Percentiles rank a stretch among this genome's conserved stretches.
Evolutionary conservation across 2,329 filamentous ascomycete genomes (phyloP).

Genomic region (Aciculosporium take): DNA sequence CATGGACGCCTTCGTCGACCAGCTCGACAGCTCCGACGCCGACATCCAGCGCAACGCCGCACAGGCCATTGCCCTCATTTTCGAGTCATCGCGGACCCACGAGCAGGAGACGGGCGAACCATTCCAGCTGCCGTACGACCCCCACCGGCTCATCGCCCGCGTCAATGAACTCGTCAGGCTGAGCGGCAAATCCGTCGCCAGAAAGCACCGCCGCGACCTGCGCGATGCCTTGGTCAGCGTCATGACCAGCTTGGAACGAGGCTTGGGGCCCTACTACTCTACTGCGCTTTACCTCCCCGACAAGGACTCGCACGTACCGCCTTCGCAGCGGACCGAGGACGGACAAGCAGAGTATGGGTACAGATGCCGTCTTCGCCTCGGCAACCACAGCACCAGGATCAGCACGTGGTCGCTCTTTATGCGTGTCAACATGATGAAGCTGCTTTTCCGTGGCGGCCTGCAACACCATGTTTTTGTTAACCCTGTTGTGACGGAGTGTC

Average conservation of each 20-base stretch:
- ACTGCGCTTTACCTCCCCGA: slow-evolving; percentile 27
- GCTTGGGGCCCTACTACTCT: slow-evolving; percentile 40
- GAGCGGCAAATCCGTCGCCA: slow-evolving; percentile 35
- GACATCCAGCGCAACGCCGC: slow-evolving; percentile 65
- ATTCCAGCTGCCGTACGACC: slow-evolving; percentile 36
- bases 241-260: slow-evolving; percentile 38
- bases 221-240: slow-evolving; percentile 36
- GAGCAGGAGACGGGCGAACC: slow-evolving; percentile 35
- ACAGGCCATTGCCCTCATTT: slow-evolving; percentile 68
- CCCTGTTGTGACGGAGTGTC: slow-evolving; percentile 23
- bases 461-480: slow-evolving; percentile 24
- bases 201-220: slow-evolving; percentile 32
- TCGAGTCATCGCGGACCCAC: slow-evolving; percentile 49
- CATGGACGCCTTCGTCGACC: slow-evolving; percentile 70
- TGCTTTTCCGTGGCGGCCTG: slow-evolving; percentile 31
- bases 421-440: slow-evolving; percentile 33
- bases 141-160: slow-evolving; percentile 31
- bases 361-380: slow-evolving; percentile 34
- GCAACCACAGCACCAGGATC: slow-evolving; percentile 29
- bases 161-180: slow-evolving; percentile 33
- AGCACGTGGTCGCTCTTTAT: slow-evolving; percentile 37
- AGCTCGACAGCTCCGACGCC: slow-evolving; percentile 61
- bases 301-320: slow-evolving; percentile 28
- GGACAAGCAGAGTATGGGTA: slow-evolving; percentile 37
- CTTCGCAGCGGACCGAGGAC: slow-evolving; percentile 25